These are phyloP conservation scores for Helminthosporium solani DNA, from an alignment of 2,329 filamentous ascomycete species.

Conservation along the genomic window DNA sequence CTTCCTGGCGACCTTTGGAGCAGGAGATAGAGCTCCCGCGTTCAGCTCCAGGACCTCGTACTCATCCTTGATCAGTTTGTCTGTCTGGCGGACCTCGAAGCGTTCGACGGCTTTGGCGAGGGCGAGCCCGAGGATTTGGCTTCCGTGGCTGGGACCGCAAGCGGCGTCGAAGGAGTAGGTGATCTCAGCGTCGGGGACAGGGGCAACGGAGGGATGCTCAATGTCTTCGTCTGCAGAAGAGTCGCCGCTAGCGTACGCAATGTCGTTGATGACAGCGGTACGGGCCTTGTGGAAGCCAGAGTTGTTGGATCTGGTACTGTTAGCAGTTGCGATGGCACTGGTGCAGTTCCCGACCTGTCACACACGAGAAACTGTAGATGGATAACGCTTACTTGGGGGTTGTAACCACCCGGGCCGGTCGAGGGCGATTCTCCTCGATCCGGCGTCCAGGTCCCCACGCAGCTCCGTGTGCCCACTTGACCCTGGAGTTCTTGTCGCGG, in stretches of 20 bases:
- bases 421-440: conserved; percentile 37
- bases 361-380: neutral
- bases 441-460: conserved; percentile 42
- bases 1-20: conserved; percentile 29
- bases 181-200: conserved; percentile 50
- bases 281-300: conserved; percentile 37
- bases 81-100: conserved; percentile 61
- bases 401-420: conserved; percentile 37
- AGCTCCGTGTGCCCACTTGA: conserved; percentile 53
- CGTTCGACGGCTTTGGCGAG: conserved; percentile 59
- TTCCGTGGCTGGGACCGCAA: conserved; percentile 53
- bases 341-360: too few species aligned
- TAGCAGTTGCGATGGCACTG: conserved; percentile 7
- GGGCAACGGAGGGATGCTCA: conserved; percentile 47
- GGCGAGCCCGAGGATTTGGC: conserved; percentile 58
- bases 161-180: conserved; percentile 57
- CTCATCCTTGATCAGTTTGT: conserved; percentile 61
- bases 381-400: conserved; percentile 30
- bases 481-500: conserved; percentile 51
- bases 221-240: conserved; percentile 49
- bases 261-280: conserved; percentile 46
- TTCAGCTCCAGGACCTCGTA: conserved; percentile 55
- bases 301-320: conserved; percentile 20
- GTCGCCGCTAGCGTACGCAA: conserved; percentile 42
- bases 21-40: conserved; percentile 41